A percentile compares a stretch with the other conserved stretches of the same genome.
Evolutionary conservation across 2,329 filamentous ascomycete genomes (phyloP).

Genomic region (Mycocentrospora acerina): DNA sequence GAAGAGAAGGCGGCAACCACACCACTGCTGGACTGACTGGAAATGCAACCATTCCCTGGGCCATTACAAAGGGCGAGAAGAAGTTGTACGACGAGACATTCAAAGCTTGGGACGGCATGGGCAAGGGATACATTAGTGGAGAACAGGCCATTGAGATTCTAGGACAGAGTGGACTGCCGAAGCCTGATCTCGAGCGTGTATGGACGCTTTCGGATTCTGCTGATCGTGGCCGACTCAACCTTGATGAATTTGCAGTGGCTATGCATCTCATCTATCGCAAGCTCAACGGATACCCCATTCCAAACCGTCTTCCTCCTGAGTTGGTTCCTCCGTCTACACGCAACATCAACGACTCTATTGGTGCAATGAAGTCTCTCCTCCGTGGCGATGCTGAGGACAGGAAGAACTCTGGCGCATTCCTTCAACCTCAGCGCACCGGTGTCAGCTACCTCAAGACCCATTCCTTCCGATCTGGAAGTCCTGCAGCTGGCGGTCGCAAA

Average conservation of each 20-base stretch:
- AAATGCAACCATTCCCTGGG: conserved; percentile 96
- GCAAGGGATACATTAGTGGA: conserved; percentile 88
- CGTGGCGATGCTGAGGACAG: conserved; percentile 85
- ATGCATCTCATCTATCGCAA: conserved; percentile 99
- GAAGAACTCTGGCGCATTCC: conserved; percentile 83
- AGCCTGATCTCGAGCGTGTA: conserved; percentile 83
- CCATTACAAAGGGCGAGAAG: conserved; percentile 98
- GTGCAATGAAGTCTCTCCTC: conserved; percentile 86
- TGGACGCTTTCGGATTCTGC: conserved; percentile 95
- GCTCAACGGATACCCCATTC: conserved; percentile 91
- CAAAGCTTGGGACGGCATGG: conserved; percentile 92
- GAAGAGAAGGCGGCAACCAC: conserved; percentile 76
- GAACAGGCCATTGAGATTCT: conserved; percentile 96
- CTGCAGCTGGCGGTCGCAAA: conserved; percentile 67
- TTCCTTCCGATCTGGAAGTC: conserved; percentile 73
- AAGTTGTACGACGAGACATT: conserved; percentile 94
- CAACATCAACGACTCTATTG: conserved; percentile 90
- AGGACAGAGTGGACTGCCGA: conserved; percentile 90
- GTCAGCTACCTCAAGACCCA: conserved; percentile 97
- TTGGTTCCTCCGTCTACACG: conserved; percentile 91
- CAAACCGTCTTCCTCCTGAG: conserved; percentile 83
- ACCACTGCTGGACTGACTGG: conserved; percentile 86
- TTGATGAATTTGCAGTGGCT: conserved; percentile 96
- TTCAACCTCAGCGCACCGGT: conserved; percentile 95
- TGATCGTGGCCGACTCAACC: conserved; percentile 89